Evolutionary conservation across 208 protist genomes (phyloP), one percentile per base, ranked within the genome.

Genomic region (Leishmania mexicana): DNA sequence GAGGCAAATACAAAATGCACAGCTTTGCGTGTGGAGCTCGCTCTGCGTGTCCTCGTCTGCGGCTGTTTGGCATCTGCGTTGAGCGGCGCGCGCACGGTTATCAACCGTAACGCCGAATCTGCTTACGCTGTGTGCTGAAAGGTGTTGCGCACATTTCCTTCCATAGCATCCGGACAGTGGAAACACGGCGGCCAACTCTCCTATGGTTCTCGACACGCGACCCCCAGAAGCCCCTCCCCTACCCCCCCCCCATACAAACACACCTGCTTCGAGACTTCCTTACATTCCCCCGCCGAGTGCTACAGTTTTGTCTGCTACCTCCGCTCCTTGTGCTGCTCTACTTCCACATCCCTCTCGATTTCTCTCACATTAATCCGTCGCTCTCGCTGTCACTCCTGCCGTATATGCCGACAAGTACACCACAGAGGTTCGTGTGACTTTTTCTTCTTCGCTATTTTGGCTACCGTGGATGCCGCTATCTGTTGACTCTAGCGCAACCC

Each of bases 401-500:
- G 7, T 17, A 31, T 51, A 42, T 13, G 47, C 45, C 8, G 7
- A 24, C 3, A 35, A 74, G 47, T 0, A 51, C 2, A 68, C 24
- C 15, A 31, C 58, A 68, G 17, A 49, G n/a, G 1, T 15, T 67
- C 17, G 8, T 64, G 24, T 7, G 31, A 10, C 11, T 53, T 51
- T 73, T 11, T 21, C 35, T 19, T n/a, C 40, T 78, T 1, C 31
- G 49, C 72, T 35, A 0, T 62, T 10, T 42, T 8, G 38, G 11
- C 28, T 5, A 6, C 65, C 40, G 35, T 15, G 21, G 42, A 89
- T 85, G 73, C 19, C 7, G 38, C 51, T 83, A 6, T 78, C 73
- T 1, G 28, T 86, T 35, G 80, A 83, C 31, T 86, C 79, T 5
- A 70, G 70, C 31, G 83, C 85, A 17, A 68, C 76, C 19, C 17